These are phyloP conservation scores for Quercus gilva DNA, from an alignment of 306 rosid species.

Conservation along the genomic window DNA sequence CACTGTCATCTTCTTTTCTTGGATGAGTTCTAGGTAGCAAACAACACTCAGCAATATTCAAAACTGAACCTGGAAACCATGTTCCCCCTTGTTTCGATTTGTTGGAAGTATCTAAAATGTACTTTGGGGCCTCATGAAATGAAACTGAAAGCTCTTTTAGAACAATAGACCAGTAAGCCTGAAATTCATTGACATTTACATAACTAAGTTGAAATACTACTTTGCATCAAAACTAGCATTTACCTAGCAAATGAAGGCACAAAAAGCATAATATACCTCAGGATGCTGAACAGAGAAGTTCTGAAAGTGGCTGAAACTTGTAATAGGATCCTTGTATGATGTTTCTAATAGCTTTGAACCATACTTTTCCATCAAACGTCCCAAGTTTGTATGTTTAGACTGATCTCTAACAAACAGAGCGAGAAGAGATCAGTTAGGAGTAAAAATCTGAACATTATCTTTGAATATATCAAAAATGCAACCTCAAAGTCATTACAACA, in stretches of 20 bases:
- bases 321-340: slow-evolving; percentile 68
- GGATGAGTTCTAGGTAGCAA: slow-evolving; percentile 48
- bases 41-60: slow-evolving; percentile 83
- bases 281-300: slow-evolving; percentile 62
- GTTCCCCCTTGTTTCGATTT: slow-evolving; percentile 53
- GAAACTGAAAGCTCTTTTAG: slow-evolving; percentile 66
- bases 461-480: neutral
- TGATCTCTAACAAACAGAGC: slow-evolving; percentile 33
- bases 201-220: neutral
- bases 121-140: slow-evolving; percentile 50
- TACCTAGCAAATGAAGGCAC: neutral
- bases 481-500: neutral
- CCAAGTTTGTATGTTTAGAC: slow-evolving; percentile 56
- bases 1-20: slow-evolving; percentile 48
- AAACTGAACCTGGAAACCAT: slow-evolving; percentile 68
- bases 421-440: neutral
- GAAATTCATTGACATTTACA: neutral
- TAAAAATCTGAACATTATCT: neutral
- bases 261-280: slow-evolving; percentile 35
- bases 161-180: slow-evolving; percentile 80
- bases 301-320: slow-evolving; percentile 62
- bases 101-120: slow-evolving; percentile 61
- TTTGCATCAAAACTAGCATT: neutral
- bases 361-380: slow-evolving; percentile 62
- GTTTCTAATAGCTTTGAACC: slow-evolving; percentile 58